Evolutionary conservation across 176 grass and related monocot species (phyloP), one percentile per base, ranked within the genome.

Genomic region (Oryza glaberrima): DNA sequence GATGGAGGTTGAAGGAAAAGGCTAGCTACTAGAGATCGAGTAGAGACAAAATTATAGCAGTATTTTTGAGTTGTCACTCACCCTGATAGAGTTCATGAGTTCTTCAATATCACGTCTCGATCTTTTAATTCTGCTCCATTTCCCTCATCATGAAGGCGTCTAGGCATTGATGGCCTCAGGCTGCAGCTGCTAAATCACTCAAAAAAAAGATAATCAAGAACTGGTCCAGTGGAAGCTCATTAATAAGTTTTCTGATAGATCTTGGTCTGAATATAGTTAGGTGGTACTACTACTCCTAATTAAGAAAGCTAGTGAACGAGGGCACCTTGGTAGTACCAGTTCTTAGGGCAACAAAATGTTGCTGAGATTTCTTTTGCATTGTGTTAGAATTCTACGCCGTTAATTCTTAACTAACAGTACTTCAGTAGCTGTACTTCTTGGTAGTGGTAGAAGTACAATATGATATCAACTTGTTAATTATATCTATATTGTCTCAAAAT

Each of bases 101-200:
- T 48, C 80, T 88, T 88, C 11, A 28, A 48, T 78, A 36, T 54
- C 77, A 88, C 80, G 80, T 64, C 72, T 83, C 32, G 4, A 17
- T 30, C 20, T 66, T 52, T 52, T 66, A 12, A 35, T 25, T 14
- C 35, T 67, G 11, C 72, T 51, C 28, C 49, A 22, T 82, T 83
- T 83, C 54, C 52, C 7, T 78, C 67, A 77, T 48, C 13, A 45
- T 45, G 10, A 87, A 70, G 73, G 79, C 79, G 65, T 65, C 49
- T 41, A 48, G 15, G 61, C 72, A 88, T 83, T 77, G 66, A 83
- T 88, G 51, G 36, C 38, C 74, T 20, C 49, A 70, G 23, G 9
- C 48, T 68, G 7, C 26, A 28, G 26, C 43, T 20, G 48, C 43
- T 44, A 10, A 10, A 76, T 56, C 28, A 0, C 2, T 61, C 0